Conservation (phyloP, 805 yeast species). For the Candida xiaguanensis region DNA sequence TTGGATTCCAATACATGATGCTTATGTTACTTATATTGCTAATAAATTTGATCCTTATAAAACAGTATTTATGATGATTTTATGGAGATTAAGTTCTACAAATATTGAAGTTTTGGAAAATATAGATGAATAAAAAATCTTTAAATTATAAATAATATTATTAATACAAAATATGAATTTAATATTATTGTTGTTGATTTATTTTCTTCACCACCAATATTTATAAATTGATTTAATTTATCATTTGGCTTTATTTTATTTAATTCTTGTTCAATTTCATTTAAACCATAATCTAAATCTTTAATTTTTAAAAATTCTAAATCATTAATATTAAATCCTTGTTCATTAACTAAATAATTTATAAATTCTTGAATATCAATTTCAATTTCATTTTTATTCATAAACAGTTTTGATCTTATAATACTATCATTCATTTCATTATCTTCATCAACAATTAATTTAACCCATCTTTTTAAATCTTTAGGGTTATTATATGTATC, state of each 20-base stretch:
- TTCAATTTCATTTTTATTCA: constrained; percentile 12
- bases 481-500: constrained; percentile 18
- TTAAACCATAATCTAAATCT: constrained; percentile 34
- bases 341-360: constrained; percentile 23
- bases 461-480: constrained; percentile 25
- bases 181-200: background rate
- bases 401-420: constrained; percentile 1
- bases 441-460: constrained; percentile 15
- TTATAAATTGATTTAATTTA: constrained; percentile 13
- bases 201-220: constrained; percentile 28
- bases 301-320: constrained; percentile 23
- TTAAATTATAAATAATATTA: constrained; percentile 2
- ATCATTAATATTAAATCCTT: constrained; percentile 25
- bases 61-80: constrained; percentile 60
- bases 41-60: constrained; percentile 62
- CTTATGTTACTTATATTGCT: constrained; percentile 52
- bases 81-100: constrained; percentile 71
- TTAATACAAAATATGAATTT: constrained; percentile 6
- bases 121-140: constrained; percentile 11
- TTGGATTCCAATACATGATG: constrained; percentile 68
- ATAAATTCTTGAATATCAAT: constrained; percentile 29
- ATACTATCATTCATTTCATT: constrained; percentile 11
- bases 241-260: constrained; percentile 22
- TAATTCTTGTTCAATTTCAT: constrained; percentile 35
- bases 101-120: constrained; percentile 44